A percentile compares a stretch with the other conserved stretches of the same genome.
These are phyloP conservation scores for Xerocomellus intermedius DNA, from an alignment of 768 basidiomycete species.

Conservation along the genomic window DNA sequence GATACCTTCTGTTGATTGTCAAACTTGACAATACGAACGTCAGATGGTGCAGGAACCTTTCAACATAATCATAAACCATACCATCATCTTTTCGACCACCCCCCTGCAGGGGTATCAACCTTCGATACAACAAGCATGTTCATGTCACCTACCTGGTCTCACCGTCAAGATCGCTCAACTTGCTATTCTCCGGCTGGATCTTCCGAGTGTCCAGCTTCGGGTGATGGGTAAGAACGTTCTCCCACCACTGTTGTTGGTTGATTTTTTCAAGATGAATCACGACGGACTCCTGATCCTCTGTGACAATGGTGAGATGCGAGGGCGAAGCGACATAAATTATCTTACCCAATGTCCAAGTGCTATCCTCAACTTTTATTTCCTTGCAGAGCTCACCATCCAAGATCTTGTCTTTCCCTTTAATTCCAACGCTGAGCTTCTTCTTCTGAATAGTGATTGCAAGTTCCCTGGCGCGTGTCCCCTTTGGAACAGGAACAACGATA, in stretches of 20 bases:
- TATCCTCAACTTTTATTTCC: slow-evolving; percentile 94
- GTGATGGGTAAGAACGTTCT: slow-evolving; percentile 91
- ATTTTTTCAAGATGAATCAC: slow-evolving; percentile 83
- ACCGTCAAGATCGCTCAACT: slow-evolving; percentile 92
- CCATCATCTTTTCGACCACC: slow-evolving; percentile 99
- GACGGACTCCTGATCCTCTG: slow-evolving; percentile 77
- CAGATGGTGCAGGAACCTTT: slow-evolving; percentile 1
- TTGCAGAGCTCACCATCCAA: slow-evolving; percentile 88
- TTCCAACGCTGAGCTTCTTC: slow-evolving; percentile 75
- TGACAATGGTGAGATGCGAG: slow-evolving; percentile 5
- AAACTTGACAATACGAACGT: slow-evolving; percentile 33
- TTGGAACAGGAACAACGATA: slow-evolving; percentile 77
- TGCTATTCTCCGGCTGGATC: slow-evolving; percentile 93
- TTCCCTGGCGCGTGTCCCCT: slow-evolving; percentile 81
- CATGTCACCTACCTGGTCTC: slow-evolving; percentile 75
- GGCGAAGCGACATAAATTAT: background rate
- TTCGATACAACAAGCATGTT: background rate
- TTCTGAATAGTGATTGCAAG: slow-evolving; percentile 74
- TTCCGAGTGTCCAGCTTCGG: slow-evolving; percentile 96
- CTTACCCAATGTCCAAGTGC: slow-evolving; percentile 93
- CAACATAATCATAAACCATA: slow-evolving; percentile 37
- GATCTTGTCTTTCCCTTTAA: slow-evolving; percentile 86
- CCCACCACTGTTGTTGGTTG: slow-evolving; percentile 94
- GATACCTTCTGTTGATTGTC: slow-evolving; percentile 45
- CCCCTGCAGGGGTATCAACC: slow-evolving; percentile 49